These are phyloP conservation scores for Nakataea oryzae DNA, from an alignment of 2,329 filamentous ascomycete species.

Conservation along the genomic window DNA sequence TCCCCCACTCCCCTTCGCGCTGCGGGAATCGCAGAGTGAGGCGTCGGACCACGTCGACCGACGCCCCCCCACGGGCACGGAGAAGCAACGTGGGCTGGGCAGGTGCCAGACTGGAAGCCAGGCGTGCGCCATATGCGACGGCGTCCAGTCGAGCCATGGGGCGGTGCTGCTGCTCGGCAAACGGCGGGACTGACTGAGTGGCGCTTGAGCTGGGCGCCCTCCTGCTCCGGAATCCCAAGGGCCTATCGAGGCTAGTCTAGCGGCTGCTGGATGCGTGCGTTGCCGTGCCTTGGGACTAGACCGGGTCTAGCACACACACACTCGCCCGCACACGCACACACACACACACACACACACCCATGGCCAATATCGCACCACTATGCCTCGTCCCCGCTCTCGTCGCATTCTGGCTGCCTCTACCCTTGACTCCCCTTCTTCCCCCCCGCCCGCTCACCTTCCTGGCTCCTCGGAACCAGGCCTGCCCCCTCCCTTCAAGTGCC, in stretches of 20 bases:
- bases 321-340: background rate
- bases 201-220: background rate
- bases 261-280: background rate
- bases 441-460: background rate
- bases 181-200: background rate
- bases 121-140: background rate
- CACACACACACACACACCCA: background rate
- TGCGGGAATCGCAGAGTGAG: background rate
- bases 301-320: background rate
- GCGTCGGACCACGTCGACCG: background rate
- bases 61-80: no score
- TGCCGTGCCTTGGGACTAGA: background rate
- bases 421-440: background rate
- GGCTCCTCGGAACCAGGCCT: background rate
- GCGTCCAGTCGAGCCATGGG: background rate
- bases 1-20: no score
- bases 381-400: background rate
- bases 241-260: no score
- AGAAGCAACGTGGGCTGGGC: background rate
- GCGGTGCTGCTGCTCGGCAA: background rate
- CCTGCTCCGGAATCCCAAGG: background rate
- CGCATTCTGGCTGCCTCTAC: background rate
- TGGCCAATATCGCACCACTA: background rate
- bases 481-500: background rate
- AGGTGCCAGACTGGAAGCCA: background rate